A percentile compares a stretch with the other conserved stretches of the same genome.
Evolutionary conservation across 345 rosid genomes (phyloP).

Genomic region (Pseudoturritis turrita): DNA sequence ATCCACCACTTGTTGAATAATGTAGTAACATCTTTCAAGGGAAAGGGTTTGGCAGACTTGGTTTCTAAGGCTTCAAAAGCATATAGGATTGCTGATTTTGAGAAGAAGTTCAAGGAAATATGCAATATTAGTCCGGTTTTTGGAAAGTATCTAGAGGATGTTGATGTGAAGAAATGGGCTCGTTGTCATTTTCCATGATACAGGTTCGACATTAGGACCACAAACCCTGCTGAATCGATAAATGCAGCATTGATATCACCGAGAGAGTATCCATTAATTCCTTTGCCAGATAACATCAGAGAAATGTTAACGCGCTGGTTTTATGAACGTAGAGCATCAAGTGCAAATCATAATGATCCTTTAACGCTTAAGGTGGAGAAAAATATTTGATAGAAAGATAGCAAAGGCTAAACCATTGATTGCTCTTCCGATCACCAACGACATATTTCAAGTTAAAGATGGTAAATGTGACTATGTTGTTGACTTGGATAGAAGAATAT

Average conservation of each 20-base stretch:
- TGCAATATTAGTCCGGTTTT: background rate
- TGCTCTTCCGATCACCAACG: background rate
- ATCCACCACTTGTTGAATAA: too few relatives aligned
- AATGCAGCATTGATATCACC: background rate
- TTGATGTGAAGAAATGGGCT: background rate
- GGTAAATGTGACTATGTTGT: background rate
- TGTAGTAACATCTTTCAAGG: background rate
- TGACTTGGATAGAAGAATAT: background rate
- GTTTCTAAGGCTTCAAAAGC: background rate
- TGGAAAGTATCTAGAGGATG: background rate
- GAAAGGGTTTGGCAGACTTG: background rate
- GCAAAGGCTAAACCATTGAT: background rate
- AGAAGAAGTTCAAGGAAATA: background rate
- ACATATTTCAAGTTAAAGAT: background rate
- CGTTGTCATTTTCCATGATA: background rate
- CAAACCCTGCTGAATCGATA: background rate
- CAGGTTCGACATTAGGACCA: background rate
- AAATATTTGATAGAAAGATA: too few relatives aligned
- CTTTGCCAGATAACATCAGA: background rate
- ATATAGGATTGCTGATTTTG: background rate
- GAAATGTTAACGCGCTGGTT: too few relatives aligned
- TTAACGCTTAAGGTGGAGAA: too few relatives aligned
- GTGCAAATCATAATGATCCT: background rate
- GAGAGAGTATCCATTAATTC: background rate
- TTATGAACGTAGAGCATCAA: background rate